Evolutionary conservation across 345 rosid genomes (phyloP).

Genomic region (Salix dunnii): DNA sequence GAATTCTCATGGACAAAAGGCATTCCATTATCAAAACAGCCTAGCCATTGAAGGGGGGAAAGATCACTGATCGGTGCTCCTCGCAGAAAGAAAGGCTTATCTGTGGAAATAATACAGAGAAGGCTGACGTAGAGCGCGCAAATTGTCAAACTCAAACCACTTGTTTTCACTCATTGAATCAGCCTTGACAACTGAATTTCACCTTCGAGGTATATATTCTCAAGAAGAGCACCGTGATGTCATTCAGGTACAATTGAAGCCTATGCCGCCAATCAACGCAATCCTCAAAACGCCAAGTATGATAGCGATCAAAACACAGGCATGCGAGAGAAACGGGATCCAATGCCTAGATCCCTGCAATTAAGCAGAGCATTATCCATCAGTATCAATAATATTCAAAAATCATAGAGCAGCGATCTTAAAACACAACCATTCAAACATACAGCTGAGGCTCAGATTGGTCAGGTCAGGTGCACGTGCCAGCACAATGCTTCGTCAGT

Average conservation of each 20-base stretch:
- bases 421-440: neutral
- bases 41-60: too few species aligned
- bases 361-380: neutral
- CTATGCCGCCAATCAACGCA: neutral
- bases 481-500: neutral
- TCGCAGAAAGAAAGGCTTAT: too few species aligned
- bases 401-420: neutral
- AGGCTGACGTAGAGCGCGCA: too few species aligned
- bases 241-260: neutral
- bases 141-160: neutral
- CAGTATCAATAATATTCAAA: neutral
- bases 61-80: too few species aligned
- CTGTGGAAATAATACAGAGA: too few species aligned
- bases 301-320: neutral
- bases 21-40: too few species aligned
- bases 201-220: neutral
- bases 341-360: neutral
- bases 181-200: neutral
- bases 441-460: neutral
- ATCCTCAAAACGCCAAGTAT: neutral
- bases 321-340: neutral
- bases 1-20: too few species aligned
- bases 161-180: neutral
- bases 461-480: neutral
- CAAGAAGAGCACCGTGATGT: neutral